These are phyloP conservation scores for Suillus lakei DNA, from an alignment of 768 basidiomycete species.

Conservation along the genomic window DNA sequence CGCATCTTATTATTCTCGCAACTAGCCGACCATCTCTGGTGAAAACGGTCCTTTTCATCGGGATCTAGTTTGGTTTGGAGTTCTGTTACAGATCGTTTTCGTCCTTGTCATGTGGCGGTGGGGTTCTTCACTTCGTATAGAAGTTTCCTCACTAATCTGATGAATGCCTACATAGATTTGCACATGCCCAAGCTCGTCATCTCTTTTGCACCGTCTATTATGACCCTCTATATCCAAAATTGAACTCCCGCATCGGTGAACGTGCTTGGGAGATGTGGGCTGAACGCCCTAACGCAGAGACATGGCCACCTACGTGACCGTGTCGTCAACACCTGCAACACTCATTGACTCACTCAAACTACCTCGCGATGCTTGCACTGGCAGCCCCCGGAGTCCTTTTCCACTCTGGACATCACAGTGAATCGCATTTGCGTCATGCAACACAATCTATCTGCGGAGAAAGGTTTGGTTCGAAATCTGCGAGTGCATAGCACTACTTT, in stretches of 20 bases:
- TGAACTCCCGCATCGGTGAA: conserved; percentile 50
- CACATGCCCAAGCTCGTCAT: conserved; percentile 51
- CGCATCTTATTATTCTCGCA: conserved; percentile 16
- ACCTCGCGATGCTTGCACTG: not conserved
- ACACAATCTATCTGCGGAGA: conserved; percentile 10
- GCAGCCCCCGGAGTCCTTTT: not conserved
- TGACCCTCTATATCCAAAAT: conserved; percentile 76
- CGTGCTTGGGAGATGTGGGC: conserved; percentile 51
- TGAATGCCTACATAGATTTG: conserved; percentile 41
- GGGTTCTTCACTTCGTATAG: conserved; percentile 18
- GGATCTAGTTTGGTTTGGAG: conserved; percentile 39
- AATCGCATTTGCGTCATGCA: conserved; percentile 17
- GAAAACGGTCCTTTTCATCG: conserved; percentile 25
- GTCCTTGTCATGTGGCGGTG: conserved; percentile 66
- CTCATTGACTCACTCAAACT: not conserved
- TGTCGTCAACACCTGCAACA: not conserved
- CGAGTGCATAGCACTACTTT: not conserved
- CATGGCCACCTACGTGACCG: conserved; percentile 34
- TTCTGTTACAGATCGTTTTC: conserved; percentile 53
- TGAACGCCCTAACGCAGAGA: conserved; percentile 22
- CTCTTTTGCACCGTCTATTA: conserved; percentile 77
- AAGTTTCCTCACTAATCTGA: conserved; percentile 12
- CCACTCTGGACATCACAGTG: not conserved
- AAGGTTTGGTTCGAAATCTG: conserved; percentile 5
- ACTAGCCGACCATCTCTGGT: conserved; percentile 28